These are phyloP conservation scores for Fomitopsis schrenkii DNA, from an alignment of 1,284 basidiomycete genomes.

Conservation along the genomic window DNA sequence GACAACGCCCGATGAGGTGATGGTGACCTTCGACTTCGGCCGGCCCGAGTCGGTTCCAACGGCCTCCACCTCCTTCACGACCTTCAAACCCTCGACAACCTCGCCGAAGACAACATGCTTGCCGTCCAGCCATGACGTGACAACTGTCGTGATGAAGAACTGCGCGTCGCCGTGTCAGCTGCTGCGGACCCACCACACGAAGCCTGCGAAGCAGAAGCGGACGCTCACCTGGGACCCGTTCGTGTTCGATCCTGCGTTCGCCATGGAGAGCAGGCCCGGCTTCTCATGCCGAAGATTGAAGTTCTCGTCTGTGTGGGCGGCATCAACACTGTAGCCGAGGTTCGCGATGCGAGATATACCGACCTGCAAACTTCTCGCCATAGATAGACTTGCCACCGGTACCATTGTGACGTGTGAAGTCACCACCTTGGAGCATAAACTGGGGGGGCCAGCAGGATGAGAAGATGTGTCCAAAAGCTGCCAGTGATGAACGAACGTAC, in stretches of 20 bases:
- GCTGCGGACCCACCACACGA: not conserved
- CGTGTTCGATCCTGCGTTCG: constrained; percentile 71
- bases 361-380: constrained; percentile 74
- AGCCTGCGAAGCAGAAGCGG: not conserved
- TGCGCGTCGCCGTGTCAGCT: constrained; percentile 19
- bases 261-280: constrained; percentile 90
- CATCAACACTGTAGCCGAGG: not conserved
- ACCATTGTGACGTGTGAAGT: constrained; percentile 51
- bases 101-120: constrained; percentile 86
- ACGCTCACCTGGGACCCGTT: constrained; percentile 64
- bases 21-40: constrained; percentile 53
- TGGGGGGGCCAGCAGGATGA: constrained; percentile 20
- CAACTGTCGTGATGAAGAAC: constrained; percentile 89
- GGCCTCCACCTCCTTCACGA: constrained; percentile 75
- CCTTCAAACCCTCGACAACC: constrained; percentile 72
- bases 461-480: not conserved
- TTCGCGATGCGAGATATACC: constrained; percentile 16
- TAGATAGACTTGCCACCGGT: constrained; percentile 91
- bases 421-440: constrained; percentile 88
- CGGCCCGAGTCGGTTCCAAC: constrained; percentile 52
- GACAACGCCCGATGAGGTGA: constrained; percentile 57
- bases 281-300: constrained; percentile 77
- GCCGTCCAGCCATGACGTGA: constrained; percentile 75
- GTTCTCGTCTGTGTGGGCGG: constrained; percentile 67
- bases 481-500: constrained; percentile 26